Base-by-base conservation (phyloP, 164 flowering plant genomes). In the Protea cynaroides region DNA sequence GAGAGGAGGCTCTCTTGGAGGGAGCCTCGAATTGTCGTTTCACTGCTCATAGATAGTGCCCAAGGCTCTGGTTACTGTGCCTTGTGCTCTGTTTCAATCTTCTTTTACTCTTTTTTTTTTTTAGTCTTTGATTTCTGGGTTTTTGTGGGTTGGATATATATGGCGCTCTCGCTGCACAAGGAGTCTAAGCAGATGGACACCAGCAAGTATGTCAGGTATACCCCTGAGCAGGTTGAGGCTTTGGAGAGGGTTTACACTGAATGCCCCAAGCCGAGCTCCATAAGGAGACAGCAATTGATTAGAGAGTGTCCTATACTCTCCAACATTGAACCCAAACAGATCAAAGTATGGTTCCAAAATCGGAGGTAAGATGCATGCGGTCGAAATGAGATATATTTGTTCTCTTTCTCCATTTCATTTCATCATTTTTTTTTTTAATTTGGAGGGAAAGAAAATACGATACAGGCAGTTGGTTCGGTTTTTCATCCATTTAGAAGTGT, bases 321-420 rank as follows among this genome's bases (percentile, higher is more conserved):
- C 10, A 85, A 90, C 65, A 85, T 90, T 54, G 97, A 90, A 65
- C 91, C 95, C 1, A 90, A 88, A 57, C 97, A 90, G 80, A 86
- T 90, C 87, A 90, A 90, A 80, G 95, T 88, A 67, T 90, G 97
- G 97, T 90, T 88, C 68, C 97, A 90, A 62, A 90, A 90, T 61
- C 76, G 97, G 63, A 86, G 97, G 97, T 88, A 73, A 56, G 58
- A 24, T 1, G 8, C 21, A 36, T 18, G 25, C n/a, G 14, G 9
- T 3, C 40, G 14, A 18, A 34, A 38, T 7, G 44, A 19, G 10
- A 37, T 19, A 13, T 23, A n/a, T 19, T n/a, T 17, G 8, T 18
- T 50, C 3, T 62, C 13, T 46, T 12, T n/a, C n/a, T n/a, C n/a
- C 17, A 0, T 49, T 29, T 25, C 21, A 49, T 47, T 25, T 22